Evolutionary conservation across 169 alveolate genomes (phyloP).

Genomic region (Babesia bovis): DNA sequence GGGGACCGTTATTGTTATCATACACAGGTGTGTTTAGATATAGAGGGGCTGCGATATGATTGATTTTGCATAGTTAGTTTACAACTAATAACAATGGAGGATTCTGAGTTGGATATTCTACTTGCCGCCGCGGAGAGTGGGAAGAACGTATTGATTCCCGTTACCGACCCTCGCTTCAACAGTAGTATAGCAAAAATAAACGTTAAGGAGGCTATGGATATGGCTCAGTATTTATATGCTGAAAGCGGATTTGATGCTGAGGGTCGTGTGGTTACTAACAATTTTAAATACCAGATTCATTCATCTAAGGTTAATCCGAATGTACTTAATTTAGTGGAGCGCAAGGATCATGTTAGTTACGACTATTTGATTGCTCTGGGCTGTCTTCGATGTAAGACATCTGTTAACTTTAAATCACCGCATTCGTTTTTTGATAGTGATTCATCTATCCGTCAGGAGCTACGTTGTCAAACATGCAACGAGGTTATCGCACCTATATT

Average conservation of each 20-base stretch:
- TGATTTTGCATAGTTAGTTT: no score
- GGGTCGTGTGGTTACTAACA: conserved; percentile 11
- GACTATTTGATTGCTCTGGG: conserved; percentile 65
- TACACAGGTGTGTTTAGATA: no score
- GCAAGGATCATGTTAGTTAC: conserved; percentile 32
- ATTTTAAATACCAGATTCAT: conserved; percentile 23
- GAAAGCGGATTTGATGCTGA: conserved; percentile 38
- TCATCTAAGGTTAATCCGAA: neutral
- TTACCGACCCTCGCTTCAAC: conserved; percentile 44
- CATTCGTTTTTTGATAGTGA: conserved; percentile 39
- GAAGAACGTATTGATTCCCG: conserved; percentile 32
- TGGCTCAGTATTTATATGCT: conserved; percentile 56
- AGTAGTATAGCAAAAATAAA: conserved; percentile 52
- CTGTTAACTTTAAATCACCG: conserved; percentile 49
- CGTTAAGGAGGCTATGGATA: conserved; percentile 63
- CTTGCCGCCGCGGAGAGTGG: conserved; percentile 58
- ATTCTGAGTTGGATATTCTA: conserved; percentile 35
- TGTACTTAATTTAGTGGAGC: neutral
- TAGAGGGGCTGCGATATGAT: no score
- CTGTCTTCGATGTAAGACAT: conserved; percentile 44
- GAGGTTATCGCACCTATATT: conserved; percentile 56
- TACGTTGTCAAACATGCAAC: conserved; percentile 45
- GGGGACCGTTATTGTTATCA: no score
- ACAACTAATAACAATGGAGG: conserved; percentile 15
- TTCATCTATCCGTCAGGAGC: conserved; percentile 1